Evolutionary conservation across 148 eudicot species (phyloP), one percentile per base, ranked within the genome.

Genomic region (Oxyria digyna): DNA sequence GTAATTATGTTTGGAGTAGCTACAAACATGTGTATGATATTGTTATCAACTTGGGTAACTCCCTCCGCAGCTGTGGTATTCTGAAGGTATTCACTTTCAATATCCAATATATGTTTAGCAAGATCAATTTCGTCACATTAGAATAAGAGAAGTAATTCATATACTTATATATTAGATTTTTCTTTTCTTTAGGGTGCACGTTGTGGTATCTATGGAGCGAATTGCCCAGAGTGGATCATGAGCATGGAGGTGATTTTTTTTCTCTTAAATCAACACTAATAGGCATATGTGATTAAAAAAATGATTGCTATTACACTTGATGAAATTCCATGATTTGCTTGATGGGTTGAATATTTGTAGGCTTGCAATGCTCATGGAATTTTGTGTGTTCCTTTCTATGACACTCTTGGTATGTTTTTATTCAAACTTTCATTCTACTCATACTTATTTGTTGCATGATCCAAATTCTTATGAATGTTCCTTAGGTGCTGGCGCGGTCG

Each of bases 281-380:
- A n/a, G n/a, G n/a, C n/a, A n/a, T n/a, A n/a, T n/a, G n/a, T n/a
- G n/a, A n/a, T n/a, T n/a, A n/a, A n/a, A n/a, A n/a, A n/a, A n/a
- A n/a, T n/a, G n/a, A n/a, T n/a, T n/a, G n/a, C n/a, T n/a, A n/a
- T n/a, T n/a, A n/a, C 57, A 50, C 35, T 41, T 27, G 17, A 40
- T 32, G 37, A 15, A 24, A 14, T 29, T 27, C 37, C 15, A 20
- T 3, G 8, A 35, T 35, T 35, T 35, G 3, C 38, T 2, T 35
- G 63, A 38, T 42, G 18, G 41, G 31, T 32, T 48, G 37, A 50
- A 71, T 68, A 62, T 80, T 23, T 79, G 80, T 91, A 94, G 99
- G 99, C 99, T 4, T 94, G 99, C 81, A 94, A 94, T 81, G 99
- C 99, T 72, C 97, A 90, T 81, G 99, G 99, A 18, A 79, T 91